Percentiles rank a stretch among this genome's conserved stretches.
phyloP scores from a whole-genome alignment of 805 yeast species.

The Spathaspora arborariae region DNA sequence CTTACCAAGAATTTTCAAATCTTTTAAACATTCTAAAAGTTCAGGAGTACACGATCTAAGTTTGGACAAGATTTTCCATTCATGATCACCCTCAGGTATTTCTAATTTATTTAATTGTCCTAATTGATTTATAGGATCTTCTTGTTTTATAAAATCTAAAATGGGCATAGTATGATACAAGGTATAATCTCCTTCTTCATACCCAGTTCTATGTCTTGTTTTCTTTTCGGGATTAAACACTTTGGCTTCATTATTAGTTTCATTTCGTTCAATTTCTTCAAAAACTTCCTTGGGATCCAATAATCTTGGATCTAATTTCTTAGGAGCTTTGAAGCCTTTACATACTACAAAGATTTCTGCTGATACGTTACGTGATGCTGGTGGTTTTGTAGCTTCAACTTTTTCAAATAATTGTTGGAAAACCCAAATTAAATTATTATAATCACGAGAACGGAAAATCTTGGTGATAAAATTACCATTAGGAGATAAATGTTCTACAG shows the following conservation, averaged over 20 bases:
- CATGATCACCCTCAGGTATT: constrained; percentile 54
- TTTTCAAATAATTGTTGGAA: constrained; percentile 93
- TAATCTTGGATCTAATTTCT: constrained; percentile 86
- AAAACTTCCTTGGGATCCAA: constrained; percentile 91
- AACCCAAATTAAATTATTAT: constrained; percentile 95
- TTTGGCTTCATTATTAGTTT: constrained; percentile 80
- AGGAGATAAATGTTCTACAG: constrained; percentile 84
- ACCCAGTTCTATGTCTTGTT: constrained; percentile 90
- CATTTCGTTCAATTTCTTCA: constrained; percentile 74
- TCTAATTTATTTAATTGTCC: constrained; percentile 70
- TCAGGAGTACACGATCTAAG: constrained; percentile 77
- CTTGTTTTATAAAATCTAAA: constrained; percentile 76
- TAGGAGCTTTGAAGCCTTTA: constrained; percentile 93
- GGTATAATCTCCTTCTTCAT: constrained; percentile 86
- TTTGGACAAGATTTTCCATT: constrained; percentile 68
- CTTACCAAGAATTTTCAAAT: constrained; percentile 88
- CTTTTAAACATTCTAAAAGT: constrained; percentile 78
- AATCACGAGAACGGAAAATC: constrained; percentile 97
- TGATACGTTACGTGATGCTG: constrained; percentile 97
- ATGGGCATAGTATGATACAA: constrained; percentile 68
- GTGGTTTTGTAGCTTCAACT: constrained; percentile 98
- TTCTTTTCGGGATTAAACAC: constrained; percentile 93
- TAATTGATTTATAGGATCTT: constrained; percentile 77
- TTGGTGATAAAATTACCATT: constrained; percentile 97
- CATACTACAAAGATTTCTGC: constrained; percentile 99